Conservation (phyloP, 306 rosid species). For the Datisca glomerata region DNA sequence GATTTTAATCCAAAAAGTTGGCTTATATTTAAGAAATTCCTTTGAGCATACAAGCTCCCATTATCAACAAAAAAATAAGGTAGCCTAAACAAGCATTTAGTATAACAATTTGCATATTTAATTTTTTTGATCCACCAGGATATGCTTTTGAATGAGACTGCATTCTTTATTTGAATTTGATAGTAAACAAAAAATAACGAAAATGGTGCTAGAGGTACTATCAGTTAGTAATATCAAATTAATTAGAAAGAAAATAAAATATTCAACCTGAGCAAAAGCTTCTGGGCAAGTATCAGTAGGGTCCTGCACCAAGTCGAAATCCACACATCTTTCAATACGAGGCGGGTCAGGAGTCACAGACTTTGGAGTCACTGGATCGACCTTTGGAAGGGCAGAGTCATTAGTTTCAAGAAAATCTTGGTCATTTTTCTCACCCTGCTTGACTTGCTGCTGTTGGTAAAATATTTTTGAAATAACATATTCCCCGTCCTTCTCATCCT, state of each 20-base stretch:
- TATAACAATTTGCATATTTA: no score
- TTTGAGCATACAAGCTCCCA: no score
- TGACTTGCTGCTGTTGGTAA: conserved; percentile 59
- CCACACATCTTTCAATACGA: conserved; percentile 21
- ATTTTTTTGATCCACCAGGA: no score
- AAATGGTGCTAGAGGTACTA: no score
- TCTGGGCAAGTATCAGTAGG: conserved; percentile 7
- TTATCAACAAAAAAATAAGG: no score
- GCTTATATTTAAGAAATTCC: no score
- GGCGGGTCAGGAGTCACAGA: conserved; percentile 62
- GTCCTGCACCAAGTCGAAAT: conserved; percentile 27
- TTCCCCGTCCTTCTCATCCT: conserved; percentile 69
- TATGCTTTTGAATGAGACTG: no score
- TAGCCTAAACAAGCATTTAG: no score
- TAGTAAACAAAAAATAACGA: no score
- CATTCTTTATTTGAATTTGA: no score
- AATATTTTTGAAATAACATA: conserved; percentile 60
- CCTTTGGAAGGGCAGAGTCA: conserved; percentile 27
- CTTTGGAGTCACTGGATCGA: conserved; percentile 68
- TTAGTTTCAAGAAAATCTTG: conserved; percentile 35
- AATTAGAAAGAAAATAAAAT: not conserved
- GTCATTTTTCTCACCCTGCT: conserved; percentile 35
- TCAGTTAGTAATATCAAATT: no score
- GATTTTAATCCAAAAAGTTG: no score
- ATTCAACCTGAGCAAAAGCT: conserved; percentile 32